phyloP scores from a whole-genome alignment of 306 rosid genomes.

The Cicer judaicum region DNA sequence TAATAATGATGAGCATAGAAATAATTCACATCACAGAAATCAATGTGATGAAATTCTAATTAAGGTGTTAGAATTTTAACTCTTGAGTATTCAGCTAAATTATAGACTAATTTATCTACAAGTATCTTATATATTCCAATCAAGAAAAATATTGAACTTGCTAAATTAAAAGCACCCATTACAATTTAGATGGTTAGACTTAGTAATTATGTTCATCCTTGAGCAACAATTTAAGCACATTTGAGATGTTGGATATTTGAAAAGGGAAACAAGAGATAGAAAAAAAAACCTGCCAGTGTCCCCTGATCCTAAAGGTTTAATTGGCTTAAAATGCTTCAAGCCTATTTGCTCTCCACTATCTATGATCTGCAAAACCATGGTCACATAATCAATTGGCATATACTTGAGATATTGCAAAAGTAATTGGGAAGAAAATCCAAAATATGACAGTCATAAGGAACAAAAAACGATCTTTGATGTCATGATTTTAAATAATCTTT shows the following conservation, averaged over 20 bases:
- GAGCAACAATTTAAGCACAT: constrained; percentile 4
- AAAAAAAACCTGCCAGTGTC: constrained; percentile 91
- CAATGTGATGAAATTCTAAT: constrained; percentile 9
- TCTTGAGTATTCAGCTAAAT: constrained; percentile 18
- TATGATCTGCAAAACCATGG: constrained; percentile 66
- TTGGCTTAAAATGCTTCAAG: constrained; percentile 85
- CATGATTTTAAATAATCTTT: neutral
- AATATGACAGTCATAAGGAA: constrained; percentile 16
- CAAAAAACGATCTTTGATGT: constrained; percentile 18
- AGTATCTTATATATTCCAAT: constrained; percentile 13
- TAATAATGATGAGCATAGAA: neutral
- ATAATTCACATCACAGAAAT: constrained; percentile 17
- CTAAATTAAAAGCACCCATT: constrained; percentile 6
- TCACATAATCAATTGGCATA: constrained; percentile 40
- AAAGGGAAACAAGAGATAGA: constrained; percentile 13
- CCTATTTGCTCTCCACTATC: constrained; percentile 79
- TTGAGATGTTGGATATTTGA: constrained; percentile 30
- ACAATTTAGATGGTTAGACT: too few relatives aligned
- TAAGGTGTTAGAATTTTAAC: constrained; percentile 13
- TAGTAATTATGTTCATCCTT: neutral
- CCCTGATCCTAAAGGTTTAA: constrained; percentile 90
- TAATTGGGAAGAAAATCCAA: constrained; percentile 26
- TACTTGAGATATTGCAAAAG: constrained; percentile 15
- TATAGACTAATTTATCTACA: neutral
- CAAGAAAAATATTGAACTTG: constrained; percentile 2